These are phyloP conservation scores for Gnomoniopsis sp. DNA, from an alignment of 2,329 filamentous ascomycete species.

Conservation along the genomic window DNA sequence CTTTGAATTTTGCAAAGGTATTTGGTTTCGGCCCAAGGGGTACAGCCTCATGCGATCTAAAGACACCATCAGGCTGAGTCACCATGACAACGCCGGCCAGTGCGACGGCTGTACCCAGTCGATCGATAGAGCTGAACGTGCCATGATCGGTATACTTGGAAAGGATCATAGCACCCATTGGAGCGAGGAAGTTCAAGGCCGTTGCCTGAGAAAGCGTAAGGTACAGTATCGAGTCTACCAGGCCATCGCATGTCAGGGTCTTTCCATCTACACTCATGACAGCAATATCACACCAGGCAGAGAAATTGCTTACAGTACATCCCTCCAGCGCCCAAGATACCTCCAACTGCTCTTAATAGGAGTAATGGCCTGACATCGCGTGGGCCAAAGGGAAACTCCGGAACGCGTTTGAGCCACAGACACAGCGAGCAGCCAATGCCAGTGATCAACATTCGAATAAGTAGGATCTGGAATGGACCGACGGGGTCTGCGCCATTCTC, in stretches of 20 bases:
- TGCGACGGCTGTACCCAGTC: slow-evolving; percentile 71
- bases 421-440: slow-evolving; percentile 63
- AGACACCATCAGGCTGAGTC: slow-evolving; percentile 54
- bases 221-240: slow-evolving; percentile 68
- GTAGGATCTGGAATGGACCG: slow-evolving; percentile 49
- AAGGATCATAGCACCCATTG: slow-evolving; percentile 73
- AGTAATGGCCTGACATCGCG: slow-evolving; percentile 66
- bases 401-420: slow-evolving; percentile 68
- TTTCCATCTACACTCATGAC: neutral
- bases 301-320: slow-evolving; percentile 33
- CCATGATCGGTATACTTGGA: slow-evolving; percentile 74
- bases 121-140: slow-evolving; percentile 73
- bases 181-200: slow-evolving; percentile 83
- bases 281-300: neutral
- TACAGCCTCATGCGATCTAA: slow-evolving; percentile 25
- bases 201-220: slow-evolving; percentile 83
- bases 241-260: slow-evolving; percentile 43
- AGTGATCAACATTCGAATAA: slow-evolving; percentile 75
- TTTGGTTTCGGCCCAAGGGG: slow-evolving; percentile 37
- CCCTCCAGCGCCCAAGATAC: slow-evolving; percentile 73
- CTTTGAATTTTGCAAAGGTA: neutral
- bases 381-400: slow-evolving; percentile 67
- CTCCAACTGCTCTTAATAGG: slow-evolving; percentile 63
- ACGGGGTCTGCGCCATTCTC: slow-evolving; percentile 5
- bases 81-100: slow-evolving; percentile 80